Percentiles rank a stretch among this genome's conserved stretches.
Evolutionary conservation across 495 filamentous ascomycete genomes (phyloP).

Genomic region (Aspergillus bertholletiae): DNA sequence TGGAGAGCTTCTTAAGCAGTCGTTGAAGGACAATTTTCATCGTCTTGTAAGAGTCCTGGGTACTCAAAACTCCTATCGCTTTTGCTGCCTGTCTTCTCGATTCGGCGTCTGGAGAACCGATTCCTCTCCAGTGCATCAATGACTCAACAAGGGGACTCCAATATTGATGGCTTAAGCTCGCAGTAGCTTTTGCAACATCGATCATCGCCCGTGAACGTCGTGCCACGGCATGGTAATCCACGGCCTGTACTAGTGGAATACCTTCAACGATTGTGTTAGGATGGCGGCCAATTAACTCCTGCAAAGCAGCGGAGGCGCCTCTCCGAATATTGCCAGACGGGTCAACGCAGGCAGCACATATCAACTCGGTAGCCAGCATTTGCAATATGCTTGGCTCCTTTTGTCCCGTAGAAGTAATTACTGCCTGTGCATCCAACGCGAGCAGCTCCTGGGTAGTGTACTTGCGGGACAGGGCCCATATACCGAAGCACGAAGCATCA

Average conservation of each 20-base stretch:
- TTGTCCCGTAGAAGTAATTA: constrained; percentile 25
- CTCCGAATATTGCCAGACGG: constrained; percentile 88
- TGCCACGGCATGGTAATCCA: constrained; percentile 92
- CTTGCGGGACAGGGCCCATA: constrained; percentile 86
- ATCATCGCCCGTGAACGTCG: constrained; percentile 76
- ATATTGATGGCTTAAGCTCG: constrained; percentile 61
- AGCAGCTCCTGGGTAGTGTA: constrained; percentile 80
- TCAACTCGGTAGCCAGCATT: constrained; percentile 71
- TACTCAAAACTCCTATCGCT: constrained; percentile 60
- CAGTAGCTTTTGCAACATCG: constrained; percentile 66
- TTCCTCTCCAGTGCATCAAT: constrained; percentile 83
- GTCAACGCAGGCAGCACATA: constrained; percentile 81
- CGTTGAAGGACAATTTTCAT: constrained; percentile 31
- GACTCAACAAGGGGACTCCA: constrained; percentile 65
- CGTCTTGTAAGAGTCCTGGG: constrained; percentile 26
- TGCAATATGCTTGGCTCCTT: constrained; percentile 55
- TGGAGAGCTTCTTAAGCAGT: constrained; percentile 41
- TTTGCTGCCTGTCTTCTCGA: constrained; percentile 69
- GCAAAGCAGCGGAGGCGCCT: constrained; percentile 87
- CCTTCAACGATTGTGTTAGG: constrained; percentile 78
- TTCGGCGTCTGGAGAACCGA: constrained; percentile 68
- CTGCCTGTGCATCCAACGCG: constrained; percentile 46
- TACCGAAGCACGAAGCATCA: constrained; percentile 92
- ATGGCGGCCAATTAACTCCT: constrained; percentile 91
- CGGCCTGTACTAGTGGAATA: constrained; percentile 78